Percentiles rank a stretch among this genome's conserved stretches.
Evolutionary conservation across 108 stramenopile species (phyloP).

Genomic region (Discostella stelligeroides): DNA sequence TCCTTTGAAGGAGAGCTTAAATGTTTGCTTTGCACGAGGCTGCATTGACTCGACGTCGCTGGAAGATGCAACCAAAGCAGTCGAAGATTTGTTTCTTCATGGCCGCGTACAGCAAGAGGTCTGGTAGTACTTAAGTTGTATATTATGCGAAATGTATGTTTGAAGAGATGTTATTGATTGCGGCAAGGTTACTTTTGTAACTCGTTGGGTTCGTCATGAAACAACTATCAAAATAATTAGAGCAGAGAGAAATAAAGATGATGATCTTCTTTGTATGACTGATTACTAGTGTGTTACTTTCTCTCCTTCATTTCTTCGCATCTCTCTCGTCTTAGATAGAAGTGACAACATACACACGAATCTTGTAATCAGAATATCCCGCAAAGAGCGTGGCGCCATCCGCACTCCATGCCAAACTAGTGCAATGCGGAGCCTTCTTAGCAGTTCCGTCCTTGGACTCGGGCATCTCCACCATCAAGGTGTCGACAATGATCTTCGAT

Average conservation of each 20-base stretch:
- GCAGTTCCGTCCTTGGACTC: slow-evolving; percentile 61
- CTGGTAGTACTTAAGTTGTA: slow-evolving; percentile 38
- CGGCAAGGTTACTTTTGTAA: too few species aligned
- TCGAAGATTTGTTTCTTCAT: slow-evolving; percentile 62
- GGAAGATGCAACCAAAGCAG: slow-evolving; percentile 43
- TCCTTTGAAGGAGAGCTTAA: slow-evolving; percentile 55
- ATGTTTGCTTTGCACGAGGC: slow-evolving; percentile 47
- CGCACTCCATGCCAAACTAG: slow-evolving; percentile 96
- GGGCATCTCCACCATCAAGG: slow-evolving; percentile 68
- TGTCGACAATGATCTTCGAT: slow-evolving; percentile 96
- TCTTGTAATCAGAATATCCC: slow-evolving; percentile 95
- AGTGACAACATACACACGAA: slow-evolving; percentile 93
- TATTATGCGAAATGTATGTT: too few species aligned
- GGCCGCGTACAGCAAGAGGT: slow-evolving; percentile 67
- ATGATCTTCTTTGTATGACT: too few species aligned
- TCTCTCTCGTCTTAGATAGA: slow-evolving; percentile 33
- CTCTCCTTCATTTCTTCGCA: neutral
- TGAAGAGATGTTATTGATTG: too few species aligned
- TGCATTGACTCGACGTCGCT: slow-evolving; percentile 31
- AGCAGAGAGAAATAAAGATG: neutral
- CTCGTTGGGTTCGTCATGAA: too few species aligned
- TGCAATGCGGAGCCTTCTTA: slow-evolving; percentile 83
- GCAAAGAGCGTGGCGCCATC: slow-evolving; percentile 97
- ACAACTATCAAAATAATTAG: neutral
- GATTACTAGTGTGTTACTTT: too few species aligned